Conservation (phyloP, 352 stramenopile species). For the Nothophytophthora sp. region DNA sequence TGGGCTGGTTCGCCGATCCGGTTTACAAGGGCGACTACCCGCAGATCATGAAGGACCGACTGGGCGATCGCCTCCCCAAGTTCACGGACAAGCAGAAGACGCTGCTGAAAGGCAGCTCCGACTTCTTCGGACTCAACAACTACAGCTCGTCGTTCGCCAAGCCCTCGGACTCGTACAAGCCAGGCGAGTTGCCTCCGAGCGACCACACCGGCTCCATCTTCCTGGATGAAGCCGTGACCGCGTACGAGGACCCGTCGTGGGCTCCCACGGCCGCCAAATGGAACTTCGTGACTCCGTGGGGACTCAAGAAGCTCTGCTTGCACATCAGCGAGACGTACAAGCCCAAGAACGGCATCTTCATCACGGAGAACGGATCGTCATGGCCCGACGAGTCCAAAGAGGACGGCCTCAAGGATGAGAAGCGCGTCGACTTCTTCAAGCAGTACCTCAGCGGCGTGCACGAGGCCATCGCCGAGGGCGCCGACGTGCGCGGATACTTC, state of each 20-base stretch:
- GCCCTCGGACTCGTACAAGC: slow-evolving; percentile 39
- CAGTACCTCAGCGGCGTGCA: slow-evolving; percentile 80
- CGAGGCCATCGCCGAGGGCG: slow-evolving; percentile 46
- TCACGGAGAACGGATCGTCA: slow-evolving; percentile 94
- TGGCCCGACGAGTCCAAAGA: slow-evolving; percentile 64
- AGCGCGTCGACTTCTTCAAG: slow-evolving; percentile 82
- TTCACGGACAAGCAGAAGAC: slow-evolving; percentile 89
- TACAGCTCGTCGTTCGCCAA: slow-evolving; percentile 76
- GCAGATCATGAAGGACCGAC: slow-evolving; percentile 83
- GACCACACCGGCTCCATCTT: slow-evolving; percentile 27
- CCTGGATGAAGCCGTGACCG: slow-evolving; percentile 42
- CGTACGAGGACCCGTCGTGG: slow-evolving; percentile 59
- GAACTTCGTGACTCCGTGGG: slow-evolving; percentile 71
- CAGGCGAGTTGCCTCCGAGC: slow-evolving; percentile 11
- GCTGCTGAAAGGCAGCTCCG: slow-evolving; percentile 77
- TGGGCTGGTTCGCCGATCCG: slow-evolving; percentile 93
- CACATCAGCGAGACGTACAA: slow-evolving; percentile 91
- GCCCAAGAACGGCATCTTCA: slow-evolving; percentile 68
- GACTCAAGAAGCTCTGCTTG: slow-evolving; percentile 86
- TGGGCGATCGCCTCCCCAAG: slow-evolving; percentile 78
- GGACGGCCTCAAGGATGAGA: slow-evolving; percentile 74
- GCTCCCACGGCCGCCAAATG: slow-evolving; percentile 83
- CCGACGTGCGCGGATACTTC: slow-evolving; percentile 87
- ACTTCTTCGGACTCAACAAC: slow-evolving; percentile 97
- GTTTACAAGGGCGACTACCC: slow-evolving; percentile 94